A percentile compares a stretch with the other conserved stretches of the same genome.
Conservation (phyloP, 1,139 yeast genomes). For the Lodderomyces metapsilosis region DNA sequence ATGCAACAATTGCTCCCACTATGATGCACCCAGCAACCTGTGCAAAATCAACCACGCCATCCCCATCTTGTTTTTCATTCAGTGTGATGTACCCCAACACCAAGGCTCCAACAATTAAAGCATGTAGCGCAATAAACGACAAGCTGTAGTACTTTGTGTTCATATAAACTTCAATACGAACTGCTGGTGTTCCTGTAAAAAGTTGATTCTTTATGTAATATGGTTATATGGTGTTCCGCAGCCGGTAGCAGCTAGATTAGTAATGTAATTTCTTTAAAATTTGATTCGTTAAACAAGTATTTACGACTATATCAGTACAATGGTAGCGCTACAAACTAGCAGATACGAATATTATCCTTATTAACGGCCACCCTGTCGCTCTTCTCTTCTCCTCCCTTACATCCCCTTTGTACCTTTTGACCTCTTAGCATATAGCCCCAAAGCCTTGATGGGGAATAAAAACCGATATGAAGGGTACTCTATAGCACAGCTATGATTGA, state of each 20-base stretch:
- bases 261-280: neutral
- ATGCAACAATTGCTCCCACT: neutral
- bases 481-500: slow-evolving; percentile 88
- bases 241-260: neutral
- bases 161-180: neutral
- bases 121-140: neutral
- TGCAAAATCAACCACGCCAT: neutral
- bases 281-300: neutral
- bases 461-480: slow-evolving; percentile 94
- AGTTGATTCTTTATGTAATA: neutral
- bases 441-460: slow-evolving; percentile 87
- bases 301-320: no score
- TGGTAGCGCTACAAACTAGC: no score
- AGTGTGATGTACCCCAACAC: neutral
- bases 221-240: neutral
- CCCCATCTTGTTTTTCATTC: neutral
- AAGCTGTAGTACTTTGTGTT: neutral
- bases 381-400: no score
- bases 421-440: slow-evolving; percentile 65
- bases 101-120: neutral
- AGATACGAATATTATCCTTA: no score
- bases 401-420: neutral
- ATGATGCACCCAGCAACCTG: neutral
- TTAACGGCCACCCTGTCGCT: no score
- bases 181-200: neutral